Evolutionary conservation across 164 flowering plant species (phyloP), one percentile per base, ranked within the genome.

Genomic region (Berberis thunbergii): DNA sequence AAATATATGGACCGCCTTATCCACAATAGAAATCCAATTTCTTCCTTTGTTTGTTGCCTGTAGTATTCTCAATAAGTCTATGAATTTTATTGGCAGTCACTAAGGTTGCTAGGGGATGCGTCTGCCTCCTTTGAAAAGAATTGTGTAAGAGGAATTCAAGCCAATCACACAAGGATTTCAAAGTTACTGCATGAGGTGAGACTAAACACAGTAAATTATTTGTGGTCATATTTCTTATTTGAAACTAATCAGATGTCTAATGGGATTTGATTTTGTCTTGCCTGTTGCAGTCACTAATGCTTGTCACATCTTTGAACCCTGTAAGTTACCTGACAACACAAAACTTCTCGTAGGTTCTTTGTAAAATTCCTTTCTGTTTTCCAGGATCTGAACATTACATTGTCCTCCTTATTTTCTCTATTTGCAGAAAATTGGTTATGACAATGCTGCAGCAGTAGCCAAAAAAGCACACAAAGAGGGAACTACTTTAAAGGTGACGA

Each of bases 381-480:
- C 50, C 6, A 49, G 10, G 3, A 45, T 68, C 6, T 53, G 43
- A 67, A 41, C 48, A 10, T 13, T 64, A 52, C 64, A 8, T 60
- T 45, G 7, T 64, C 11, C 4, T 50, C 26, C 1, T 40, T 54
- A 1, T 26, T 9, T 7, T 60, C 54, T 45, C 39, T 43, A 64
- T 7, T 54, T 72, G 53, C 74, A 94, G 99, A 91, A 91, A 95
- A 89, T 89, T 74, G 99, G 97, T 55, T 95, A 95, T 64, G 97
- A 95, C 77, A 95, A 89, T 63, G 97, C 97, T 73, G 99, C 97
- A 1, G 93, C 97, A 52, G 94, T 91, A 74, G 99, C 97, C 62
- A 95, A 95, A 83, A 88, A 83, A 70, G 99, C 99, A 61, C 99
- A 91, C 81, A 91, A 91, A 73, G 97, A 89, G 71, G 97, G 97